A percentile compares a stretch with the other conserved stretches of the same genome.
These are phyloP conservation scores for Rhododendron griersonianum DNA, from an alignment of 148 eudicot genomes.

Conservation along the genomic window DNA sequence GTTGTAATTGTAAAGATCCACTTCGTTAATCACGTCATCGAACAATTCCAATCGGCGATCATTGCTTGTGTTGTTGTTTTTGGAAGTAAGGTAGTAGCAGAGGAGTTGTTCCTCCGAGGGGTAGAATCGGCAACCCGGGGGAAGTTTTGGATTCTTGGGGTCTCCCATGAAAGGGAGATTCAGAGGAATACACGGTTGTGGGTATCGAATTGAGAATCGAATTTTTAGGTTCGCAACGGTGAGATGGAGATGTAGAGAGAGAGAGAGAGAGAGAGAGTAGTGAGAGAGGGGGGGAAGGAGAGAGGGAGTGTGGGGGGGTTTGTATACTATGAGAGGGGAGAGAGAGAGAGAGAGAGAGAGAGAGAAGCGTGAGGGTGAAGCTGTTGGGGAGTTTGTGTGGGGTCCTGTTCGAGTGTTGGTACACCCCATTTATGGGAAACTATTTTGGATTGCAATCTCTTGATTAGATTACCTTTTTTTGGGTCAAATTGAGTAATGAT, in stretches of 20 bases:
- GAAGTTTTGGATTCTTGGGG: constrained; percentile 21
- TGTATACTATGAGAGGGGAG: background rate
- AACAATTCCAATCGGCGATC: background rate
- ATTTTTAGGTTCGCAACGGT: background rate
- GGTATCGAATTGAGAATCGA: background rate
- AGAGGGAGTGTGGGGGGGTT: background rate
- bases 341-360: background rate
- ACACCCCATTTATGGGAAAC: background rate
- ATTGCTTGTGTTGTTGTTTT: constrained; percentile 13
- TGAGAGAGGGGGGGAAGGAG: background rate
- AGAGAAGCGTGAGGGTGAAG: constrained; percentile 10
- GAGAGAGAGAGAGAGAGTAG: too few species aligned
- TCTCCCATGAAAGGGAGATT: constrained; percentile 39
- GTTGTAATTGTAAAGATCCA: constrained; percentile 32
- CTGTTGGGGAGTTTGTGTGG: background rate
- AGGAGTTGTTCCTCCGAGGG: constrained; percentile 53
- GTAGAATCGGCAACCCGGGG: constrained; percentile 62
- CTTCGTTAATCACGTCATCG: constrained; percentile 27
- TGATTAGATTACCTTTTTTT: background rate
- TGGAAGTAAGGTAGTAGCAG: constrained; percentile 36
- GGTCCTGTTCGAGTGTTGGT: background rate
- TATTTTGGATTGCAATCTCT: background rate
- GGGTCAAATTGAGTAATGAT: background rate
- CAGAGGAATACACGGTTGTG: background rate
- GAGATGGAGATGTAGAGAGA: background rate